A percentile compares a stretch with the other conserved stretches of the same genome.
phyloP scores from a whole-genome alignment of 2,329 filamentous ascomycete species.

The Exophiala xenobiotica region DNA sequence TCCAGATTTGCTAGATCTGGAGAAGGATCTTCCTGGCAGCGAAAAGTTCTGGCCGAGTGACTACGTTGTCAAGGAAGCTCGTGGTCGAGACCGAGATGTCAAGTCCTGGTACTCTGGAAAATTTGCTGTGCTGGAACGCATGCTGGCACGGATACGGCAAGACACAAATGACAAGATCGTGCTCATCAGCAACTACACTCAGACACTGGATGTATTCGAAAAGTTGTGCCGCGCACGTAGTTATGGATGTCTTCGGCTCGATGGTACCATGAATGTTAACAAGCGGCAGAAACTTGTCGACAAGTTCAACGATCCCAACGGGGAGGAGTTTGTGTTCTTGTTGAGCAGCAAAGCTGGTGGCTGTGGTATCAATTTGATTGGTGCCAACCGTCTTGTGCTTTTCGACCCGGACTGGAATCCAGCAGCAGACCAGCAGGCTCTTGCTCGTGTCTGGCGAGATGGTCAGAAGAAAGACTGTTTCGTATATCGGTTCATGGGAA shows the following conservation, averaged over 20 bases:
- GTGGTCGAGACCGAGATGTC: slow-evolving; percentile 86
- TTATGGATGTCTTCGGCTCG: slow-evolving; percentile 85
- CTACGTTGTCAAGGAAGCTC: slow-evolving; percentile 80
- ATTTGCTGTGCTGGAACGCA: slow-evolving; percentile 96
- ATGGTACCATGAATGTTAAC: slow-evolving; percentile 96
- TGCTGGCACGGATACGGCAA: slow-evolving; percentile 91
- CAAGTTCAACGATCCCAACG: slow-evolving; percentile 92
- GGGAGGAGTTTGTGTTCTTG: slow-evolving; percentile 89
- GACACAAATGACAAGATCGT: slow-evolving; percentile 99
- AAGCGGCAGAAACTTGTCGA: slow-evolving; percentile 97
- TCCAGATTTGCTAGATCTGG: slow-evolving; percentile 82
- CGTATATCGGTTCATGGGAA: slow-evolving; percentile 98
- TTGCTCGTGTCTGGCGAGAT: slow-evolving; percentile 97
- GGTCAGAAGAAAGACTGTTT: slow-evolving; percentile 99
- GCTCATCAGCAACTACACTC: slow-evolving; percentile 96
- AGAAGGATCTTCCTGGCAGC: slow-evolving; percentile 80
- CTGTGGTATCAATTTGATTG: slow-evolving; percentile 93
- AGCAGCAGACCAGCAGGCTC: slow-evolving; percentile 92
- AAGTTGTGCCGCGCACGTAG: slow-evolving; percentile 78
- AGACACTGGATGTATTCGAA: slow-evolving; percentile 92
- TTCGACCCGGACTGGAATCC: slow-evolving; percentile 99
- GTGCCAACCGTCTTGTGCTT: slow-evolving; percentile 87
- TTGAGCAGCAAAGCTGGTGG: slow-evolving; percentile 95
- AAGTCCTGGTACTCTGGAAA: slow-evolving; percentile 97
- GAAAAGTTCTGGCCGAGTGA: slow-evolving; percentile 80